Evolutionary conservation across 805 yeast species (phyloP), one percentile per base, ranked within the genome.

Genomic region (Tetrapisispora arboricola): DNA sequence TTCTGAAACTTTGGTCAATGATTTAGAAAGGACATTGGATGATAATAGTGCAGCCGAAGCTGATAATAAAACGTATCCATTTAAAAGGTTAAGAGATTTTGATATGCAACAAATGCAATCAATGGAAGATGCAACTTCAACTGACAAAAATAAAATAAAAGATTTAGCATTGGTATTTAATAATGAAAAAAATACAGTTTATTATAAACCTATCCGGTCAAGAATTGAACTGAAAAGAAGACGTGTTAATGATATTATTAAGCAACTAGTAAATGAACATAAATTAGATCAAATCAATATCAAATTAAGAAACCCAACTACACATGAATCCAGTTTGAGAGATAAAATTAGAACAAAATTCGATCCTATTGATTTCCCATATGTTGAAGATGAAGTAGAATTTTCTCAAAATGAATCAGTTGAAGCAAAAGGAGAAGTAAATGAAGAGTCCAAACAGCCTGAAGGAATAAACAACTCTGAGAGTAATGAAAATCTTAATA

Each of bases 211-310:
- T 8, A 66, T 90, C 15, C 67, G 73, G 12, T 86, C 88, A 27
- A 78, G 80, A 50, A 71, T 85, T 32, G 92, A 81, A 49, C 75
- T 92, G 57, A 86, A 84, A 66, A 81, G 90, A 58, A 78, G 94
- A 58, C 77, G 96, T 61, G 76, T 86, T 12, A 80, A 60, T 42
- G 65, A 61, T 32, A 53, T 59, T 17, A 46, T 61, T 13, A 60
- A 51, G 41, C 59, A 62, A 3, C 43, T 60, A 32, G 70, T 80
- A 38, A 70, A 71, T 47, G 80, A 77, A 40, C 65, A 75, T 48
- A 71, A 80, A 12, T 63, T 68, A 45, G 84, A 76, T 57, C 71
- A 70, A 45, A 65, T 80, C 31, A 70, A 75, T 42, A 64, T 76
- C 44, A 39, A 39, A 10, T 27, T 36, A 26, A 41, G 44, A 41